These are phyloP conservation scores for Climacium dendroides DNA, from an alignment of 225 moss, liverwort and hornwort genomes.

Conservation along the genomic window DNA sequence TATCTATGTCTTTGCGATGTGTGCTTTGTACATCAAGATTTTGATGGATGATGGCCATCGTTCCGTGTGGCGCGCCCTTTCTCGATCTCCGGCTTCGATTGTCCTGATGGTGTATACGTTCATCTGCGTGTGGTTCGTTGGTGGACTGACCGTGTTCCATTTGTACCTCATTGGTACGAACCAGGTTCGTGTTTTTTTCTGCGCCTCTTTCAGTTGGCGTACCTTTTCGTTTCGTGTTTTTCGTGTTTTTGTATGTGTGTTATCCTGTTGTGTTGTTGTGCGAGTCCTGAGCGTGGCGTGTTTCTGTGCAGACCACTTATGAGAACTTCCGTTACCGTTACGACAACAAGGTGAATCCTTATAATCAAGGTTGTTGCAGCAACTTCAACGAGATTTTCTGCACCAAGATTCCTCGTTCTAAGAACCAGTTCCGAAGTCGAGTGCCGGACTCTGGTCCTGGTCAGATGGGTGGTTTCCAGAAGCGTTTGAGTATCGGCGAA, in stretches of 20 bases:
- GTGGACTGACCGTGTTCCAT: conserved; percentile 90
- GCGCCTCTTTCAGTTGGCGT: background rate
- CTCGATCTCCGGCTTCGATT: conserved; percentile 77
- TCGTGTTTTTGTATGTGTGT: background rate
- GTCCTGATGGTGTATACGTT: conserved; percentile 91
- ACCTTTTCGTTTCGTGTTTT: background rate
- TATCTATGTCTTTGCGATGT: conserved; percentile 84
- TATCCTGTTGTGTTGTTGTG: background rate
- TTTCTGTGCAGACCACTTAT: conserved; percentile 61
- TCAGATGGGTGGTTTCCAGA: conserved; percentile 27
- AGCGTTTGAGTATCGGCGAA: conserved; percentile 32
- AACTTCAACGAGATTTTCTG: conserved; percentile 92
- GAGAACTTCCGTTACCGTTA: conserved; percentile 96
- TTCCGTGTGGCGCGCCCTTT: conserved; percentile 69
- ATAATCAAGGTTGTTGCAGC: conserved; percentile 59
- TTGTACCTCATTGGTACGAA: conserved; percentile 97
- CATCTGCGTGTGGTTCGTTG: conserved; percentile 91
- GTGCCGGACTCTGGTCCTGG: conserved; percentile 29
- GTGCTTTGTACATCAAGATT: conserved; percentile 70
- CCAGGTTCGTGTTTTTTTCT: conserved; percentile 39
- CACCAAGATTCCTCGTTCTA: conserved; percentile 45
- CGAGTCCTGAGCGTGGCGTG: background rate
- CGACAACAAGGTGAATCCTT: conserved; percentile 93
- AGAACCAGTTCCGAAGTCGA: conserved; percentile 70
- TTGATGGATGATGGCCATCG: conserved; percentile 47